phyloP scores from a whole-genome alignment of 345 rosid species.

The Camelina hispida region DNA sequence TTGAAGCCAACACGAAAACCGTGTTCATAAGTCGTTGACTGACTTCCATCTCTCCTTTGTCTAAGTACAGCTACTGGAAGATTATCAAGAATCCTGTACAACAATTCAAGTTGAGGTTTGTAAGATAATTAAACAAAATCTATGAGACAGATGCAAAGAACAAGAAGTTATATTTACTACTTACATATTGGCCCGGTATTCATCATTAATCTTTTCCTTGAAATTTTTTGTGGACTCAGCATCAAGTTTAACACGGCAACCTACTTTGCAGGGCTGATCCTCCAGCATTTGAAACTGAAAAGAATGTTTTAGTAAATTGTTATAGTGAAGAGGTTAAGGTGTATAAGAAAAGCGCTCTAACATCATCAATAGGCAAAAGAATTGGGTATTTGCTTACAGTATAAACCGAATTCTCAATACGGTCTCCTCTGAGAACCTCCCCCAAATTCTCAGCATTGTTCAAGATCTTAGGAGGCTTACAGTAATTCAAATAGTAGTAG shows the following conservation, averaged over 20 bases:
- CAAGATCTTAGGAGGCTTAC: slow-evolving; percentile 71
- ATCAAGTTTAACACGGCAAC: slow-evolving; percentile 63
- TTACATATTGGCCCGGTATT: slow-evolving; percentile 93
- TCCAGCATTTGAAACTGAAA: slow-evolving; percentile 89
- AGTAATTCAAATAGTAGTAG: slow-evolving; percentile 79
- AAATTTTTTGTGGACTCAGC: slow-evolving; percentile 81
- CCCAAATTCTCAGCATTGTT: slow-evolving; percentile 91
- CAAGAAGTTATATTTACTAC: slow-evolving; percentile 35
- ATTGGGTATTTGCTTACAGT: slow-evolving; percentile 52
- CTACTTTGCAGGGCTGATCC: slow-evolving; percentile 82
- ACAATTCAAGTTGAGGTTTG: slow-evolving; percentile 16
- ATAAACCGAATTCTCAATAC: slow-evolving; percentile 92
- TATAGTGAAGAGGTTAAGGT: background rate
- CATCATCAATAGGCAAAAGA: slow-evolving; percentile 9
- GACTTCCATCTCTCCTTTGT: slow-evolving; percentile 90
- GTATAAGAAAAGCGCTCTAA: background rate
- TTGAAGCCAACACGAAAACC: slow-evolving; percentile 97
- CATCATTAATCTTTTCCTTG: slow-evolving; percentile 94
- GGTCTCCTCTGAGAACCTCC: slow-evolving; percentile 96
- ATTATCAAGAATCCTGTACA: slow-evolving; percentile 90
- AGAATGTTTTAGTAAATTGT: background rate
- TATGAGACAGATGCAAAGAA: background rate
- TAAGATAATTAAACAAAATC: background rate
- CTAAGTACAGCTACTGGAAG: slow-evolving; percentile 98
- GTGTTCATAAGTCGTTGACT: slow-evolving; percentile 84